These are phyloP conservation scores for Camellia oleifera DNA, from an alignment of 179 eudicot species.

Conservation along the genomic window DNA sequence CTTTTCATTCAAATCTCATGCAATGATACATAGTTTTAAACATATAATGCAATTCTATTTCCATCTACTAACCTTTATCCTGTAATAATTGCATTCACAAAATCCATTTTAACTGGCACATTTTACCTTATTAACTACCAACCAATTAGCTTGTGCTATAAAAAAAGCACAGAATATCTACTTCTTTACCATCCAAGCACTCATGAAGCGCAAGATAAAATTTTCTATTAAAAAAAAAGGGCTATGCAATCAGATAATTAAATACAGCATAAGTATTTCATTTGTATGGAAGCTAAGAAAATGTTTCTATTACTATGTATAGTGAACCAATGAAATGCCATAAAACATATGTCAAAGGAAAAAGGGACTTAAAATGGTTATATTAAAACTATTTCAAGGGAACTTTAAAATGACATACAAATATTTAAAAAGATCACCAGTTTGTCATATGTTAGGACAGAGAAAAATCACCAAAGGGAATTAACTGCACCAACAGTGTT, in stretches of 20 bases:
- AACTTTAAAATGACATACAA: background rate
- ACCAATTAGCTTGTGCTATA: background rate
- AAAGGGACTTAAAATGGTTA: constrained; percentile 1
- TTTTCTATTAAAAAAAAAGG: background rate
- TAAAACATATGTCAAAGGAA: background rate
- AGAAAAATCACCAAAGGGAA: background rate
- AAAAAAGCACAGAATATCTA: background rate
- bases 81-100: too few species aligned
- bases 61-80: too few species aligned
- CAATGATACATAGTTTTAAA: too few species aligned
- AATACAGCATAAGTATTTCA: background rate
- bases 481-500: constrained; percentile 2
- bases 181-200: background rate
- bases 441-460: background rate
- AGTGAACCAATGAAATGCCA: background rate
- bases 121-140: background rate
- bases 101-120: background rate
- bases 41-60: too few species aligned
- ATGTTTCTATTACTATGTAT: background rate
- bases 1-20: too few species aligned
- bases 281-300: background rate
- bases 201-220: background rate
- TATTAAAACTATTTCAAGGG: background rate
- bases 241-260: background rate
- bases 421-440: background rate